These are phyloP conservation scores for Mortierella sp. DNA, from an alignment of 371 early-diverging fungal species.

Conservation along the genomic window DNA sequence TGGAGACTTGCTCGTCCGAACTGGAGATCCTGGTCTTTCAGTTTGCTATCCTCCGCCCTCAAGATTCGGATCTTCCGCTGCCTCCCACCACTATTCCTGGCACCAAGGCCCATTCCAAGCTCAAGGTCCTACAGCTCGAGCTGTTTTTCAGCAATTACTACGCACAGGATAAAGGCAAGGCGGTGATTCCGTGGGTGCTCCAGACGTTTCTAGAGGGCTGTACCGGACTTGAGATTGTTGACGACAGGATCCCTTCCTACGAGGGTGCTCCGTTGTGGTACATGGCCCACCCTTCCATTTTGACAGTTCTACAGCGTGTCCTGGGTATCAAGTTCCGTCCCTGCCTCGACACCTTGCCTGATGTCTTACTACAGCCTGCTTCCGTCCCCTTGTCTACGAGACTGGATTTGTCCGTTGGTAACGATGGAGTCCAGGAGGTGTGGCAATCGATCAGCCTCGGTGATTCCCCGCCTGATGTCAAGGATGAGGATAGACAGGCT, in stretches of 20 bases:
- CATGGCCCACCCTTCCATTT: neutral
- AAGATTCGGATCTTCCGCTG: neutral
- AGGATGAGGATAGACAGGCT: neutral
- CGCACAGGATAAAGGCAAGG: too few species aligned
- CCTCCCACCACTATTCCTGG: neutral
- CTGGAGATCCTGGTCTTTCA: neutral
- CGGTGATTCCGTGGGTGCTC: neutral
- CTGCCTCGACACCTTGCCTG: too few species aligned
- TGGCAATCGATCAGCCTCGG: neutral
- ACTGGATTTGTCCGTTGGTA: neutral
- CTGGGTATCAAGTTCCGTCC: neutral
- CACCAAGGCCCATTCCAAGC: neutral
- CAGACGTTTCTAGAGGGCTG: neutral
- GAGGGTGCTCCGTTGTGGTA: neutral
- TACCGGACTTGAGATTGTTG: neutral
- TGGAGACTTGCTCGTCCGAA: neutral
- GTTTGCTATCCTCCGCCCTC: neutral
- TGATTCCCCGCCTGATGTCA: neutral
- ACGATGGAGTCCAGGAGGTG: neutral
- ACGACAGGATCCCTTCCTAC: neutral
- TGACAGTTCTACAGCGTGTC: neutral
- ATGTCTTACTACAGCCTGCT: neutral
- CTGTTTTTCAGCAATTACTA: neutral
- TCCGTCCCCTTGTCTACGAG: neutral
- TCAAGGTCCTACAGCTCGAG: neutral